These are phyloP conservation scores for Irpex sp. DNA, from an alignment of 1,284 basidiomycete species.

Conservation along the genomic window DNA sequence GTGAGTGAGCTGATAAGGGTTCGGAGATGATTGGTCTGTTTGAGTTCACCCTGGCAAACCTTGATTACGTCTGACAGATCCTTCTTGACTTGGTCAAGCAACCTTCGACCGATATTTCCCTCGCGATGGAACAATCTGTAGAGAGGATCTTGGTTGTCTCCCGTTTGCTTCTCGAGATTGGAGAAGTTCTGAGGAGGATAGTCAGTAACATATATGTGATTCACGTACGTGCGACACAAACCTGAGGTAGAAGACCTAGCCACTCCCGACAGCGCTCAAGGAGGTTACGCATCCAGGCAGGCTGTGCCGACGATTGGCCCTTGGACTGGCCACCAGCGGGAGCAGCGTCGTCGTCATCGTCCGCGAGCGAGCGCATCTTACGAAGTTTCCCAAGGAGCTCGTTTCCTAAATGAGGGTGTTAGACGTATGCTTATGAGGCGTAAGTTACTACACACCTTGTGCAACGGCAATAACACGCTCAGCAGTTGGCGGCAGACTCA, in stretches of 20 bases:
- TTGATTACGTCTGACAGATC: slow-evolving; percentile 81
- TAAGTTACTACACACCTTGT: slow-evolving; percentile 61
- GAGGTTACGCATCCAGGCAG: slow-evolving; percentile 89
- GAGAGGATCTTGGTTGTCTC: slow-evolving; percentile 79
- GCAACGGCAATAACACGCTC: slow-evolving; percentile 88
- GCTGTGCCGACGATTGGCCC: slow-evolving; percentile 67
- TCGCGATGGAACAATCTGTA: slow-evolving; percentile 89
- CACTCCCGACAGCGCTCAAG: slow-evolving; percentile 81
- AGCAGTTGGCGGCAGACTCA: slow-evolving; percentile 86
- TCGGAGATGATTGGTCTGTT: slow-evolving; percentile 93
- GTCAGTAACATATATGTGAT: neutral
- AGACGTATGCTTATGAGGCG: neutral
- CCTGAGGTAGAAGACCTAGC: slow-evolving; percentile 73
- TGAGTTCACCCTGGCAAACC: slow-evolving; percentile 83
- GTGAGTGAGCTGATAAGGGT: slow-evolving; percentile 84
- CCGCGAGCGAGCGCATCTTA: slow-evolving; percentile 88
- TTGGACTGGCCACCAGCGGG: slow-evolving; percentile 50
- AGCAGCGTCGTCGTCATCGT: slow-evolving; percentile 70
- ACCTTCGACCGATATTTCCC: slow-evolving; percentile 71
- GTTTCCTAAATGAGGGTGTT: slow-evolving; percentile 52
- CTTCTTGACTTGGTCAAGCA: slow-evolving; percentile 73
- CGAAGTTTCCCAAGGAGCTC: slow-evolving; percentile 81
- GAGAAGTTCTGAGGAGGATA: slow-evolving; percentile 52
- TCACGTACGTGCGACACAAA: slow-evolving; percentile 32
- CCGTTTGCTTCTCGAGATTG: slow-evolving; percentile 56